Percentiles rank a stretch among this genome's conserved stretches.
Evolutionary conservation across 495 filamentous ascomycete species (phyloP).

Genomic region (Patellaria atrata): DNA sequence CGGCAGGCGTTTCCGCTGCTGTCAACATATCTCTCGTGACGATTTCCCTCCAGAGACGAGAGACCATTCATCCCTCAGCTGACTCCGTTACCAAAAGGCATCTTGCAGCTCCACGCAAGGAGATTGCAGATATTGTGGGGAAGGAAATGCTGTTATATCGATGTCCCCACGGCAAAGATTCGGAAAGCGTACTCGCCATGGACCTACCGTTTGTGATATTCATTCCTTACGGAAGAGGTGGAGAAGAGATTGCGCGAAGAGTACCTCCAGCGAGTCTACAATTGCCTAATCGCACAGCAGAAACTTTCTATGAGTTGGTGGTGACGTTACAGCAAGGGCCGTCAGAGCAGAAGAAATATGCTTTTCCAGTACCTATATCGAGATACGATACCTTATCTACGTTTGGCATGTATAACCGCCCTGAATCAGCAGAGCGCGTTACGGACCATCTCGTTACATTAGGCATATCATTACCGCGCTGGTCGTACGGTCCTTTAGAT

Average conservation of each 20-base stretch:
- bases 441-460: constrained; percentile 86
- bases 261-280: constrained; percentile 90
- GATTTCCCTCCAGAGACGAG: constrained; percentile 80
- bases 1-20: constrained; percentile 66
- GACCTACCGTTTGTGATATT: constrained; percentile 94
- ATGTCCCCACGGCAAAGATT: constrained; percentile 67
- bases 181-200: constrained; percentile 86
- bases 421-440: constrained; percentile 69
- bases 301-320: constrained; percentile 93
- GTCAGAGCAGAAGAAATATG: constrained; percentile 71
- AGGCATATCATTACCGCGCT: constrained; percentile 78
- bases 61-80: constrained; percentile 92
- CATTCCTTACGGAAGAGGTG: constrained; percentile 84
- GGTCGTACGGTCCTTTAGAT: constrained; percentile 93
- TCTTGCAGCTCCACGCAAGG: constrained; percentile 80
- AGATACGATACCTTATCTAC: constrained; percentile 94
- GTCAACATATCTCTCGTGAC: constrained; percentile 87
- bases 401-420: constrained; percentile 98
- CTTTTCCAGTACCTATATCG: constrained; percentile 79
- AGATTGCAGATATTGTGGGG: constrained; percentile 81
- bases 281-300: constrained; percentile 77
- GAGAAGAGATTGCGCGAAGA: constrained; percentile 71
- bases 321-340: constrained; percentile 88
- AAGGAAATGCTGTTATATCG: constrained; percentile 89
- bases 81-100: constrained; percentile 88